phyloP scores from a whole-genome alignment of 2,329 filamentous ascomycete species.

The Fusarium sp. region DNA sequence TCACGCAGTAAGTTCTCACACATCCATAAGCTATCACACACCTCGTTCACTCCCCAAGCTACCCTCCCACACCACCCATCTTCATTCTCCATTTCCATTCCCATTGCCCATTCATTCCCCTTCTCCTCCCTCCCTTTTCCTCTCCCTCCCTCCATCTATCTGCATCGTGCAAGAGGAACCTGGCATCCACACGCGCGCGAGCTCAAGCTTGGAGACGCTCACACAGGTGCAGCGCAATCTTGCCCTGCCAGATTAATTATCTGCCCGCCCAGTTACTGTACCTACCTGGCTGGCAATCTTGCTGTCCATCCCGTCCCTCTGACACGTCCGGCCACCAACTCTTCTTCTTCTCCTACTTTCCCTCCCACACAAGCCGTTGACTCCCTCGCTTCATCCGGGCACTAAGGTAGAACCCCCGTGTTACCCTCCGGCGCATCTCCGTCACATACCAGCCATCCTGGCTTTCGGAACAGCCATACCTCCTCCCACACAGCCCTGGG shows the following conservation, averaged over 20 bases:
- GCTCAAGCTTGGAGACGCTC: conserved; percentile 19
- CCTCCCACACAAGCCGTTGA: conserved; percentile 30
- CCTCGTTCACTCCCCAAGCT: not conserved
- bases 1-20: conserved; percentile 24
- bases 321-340: conserved; percentile 18
- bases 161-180: not conserved
- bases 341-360: conserved; percentile 2
- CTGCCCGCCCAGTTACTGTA: not conserved
- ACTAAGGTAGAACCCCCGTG: conserved; percentile 28
- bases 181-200: conserved; percentile 1
- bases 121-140: conserved; percentile 23
- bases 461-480: conserved; percentile 27
- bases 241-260: conserved; percentile 1
- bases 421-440: conserved; percentile 25
- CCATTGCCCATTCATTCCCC: conserved; percentile 29
- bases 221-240: conserved; percentile 10
- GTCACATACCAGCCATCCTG: conserved; percentile 37
- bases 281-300: conserved; percentile 3
- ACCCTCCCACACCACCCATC: conserved; percentile 22
- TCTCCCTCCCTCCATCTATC: conserved; percentile 2
- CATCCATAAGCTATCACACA: conserved; percentile 20
- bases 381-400: conserved; percentile 34
- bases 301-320: conserved; percentile 19
- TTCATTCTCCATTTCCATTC: conserved; percentile 27
- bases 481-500: conserved; percentile 22